Base-by-base conservation (phyloP, 768 basidiomycete genomes). In the Butyriboletus loyo region DNA sequence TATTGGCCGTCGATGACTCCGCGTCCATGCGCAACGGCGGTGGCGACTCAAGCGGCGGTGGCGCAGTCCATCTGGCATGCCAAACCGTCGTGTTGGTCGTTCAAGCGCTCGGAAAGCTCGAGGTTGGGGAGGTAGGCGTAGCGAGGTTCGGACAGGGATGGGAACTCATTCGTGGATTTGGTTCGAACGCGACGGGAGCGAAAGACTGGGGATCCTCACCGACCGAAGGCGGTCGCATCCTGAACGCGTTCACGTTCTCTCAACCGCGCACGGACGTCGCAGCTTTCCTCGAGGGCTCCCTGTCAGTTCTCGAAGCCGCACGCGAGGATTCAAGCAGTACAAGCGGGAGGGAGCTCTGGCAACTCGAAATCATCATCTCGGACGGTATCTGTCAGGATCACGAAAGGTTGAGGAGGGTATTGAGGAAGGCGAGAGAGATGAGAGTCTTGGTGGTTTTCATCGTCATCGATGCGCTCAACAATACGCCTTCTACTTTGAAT, bases 341-440 rank as follows among this genome's bases (percentile, higher is more conserved):
- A 38, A 86, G 86, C 17, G 75, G 83, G 3, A 80, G 82, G 17
- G 94, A 98, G 56, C 75, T 99, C 22, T 98, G 97, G 97, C 97
- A 99, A 67, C 79, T 99, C 49, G 83, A 98, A 69, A 91, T 98
- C 73, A 97, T 99, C 77, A 92, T 99, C 55, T 98, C 94, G 15
- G 97, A 99, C 63, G 97, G 97, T n/a, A 89, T 98, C 59, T 98
- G 95, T 66, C 93, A 98, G 67, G 91, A 97, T 65, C 95, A 98
- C 69, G 89, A 94, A 37, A 77, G 80, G 59, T 77, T 99, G 45
- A 84, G 88, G 34, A 84, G 84, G 3, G 71, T 91, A 27, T 75
- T 99, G 19, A 78, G 97, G 32, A 84, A 82, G 58, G 97, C 96
- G 5, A 84, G 87, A 59, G 95, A 91, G 61, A 90, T 93, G 68